Conservation (phyloP, 2,329 filamentous ascomycete species). For the Aspergillus udagawae region DNA sequence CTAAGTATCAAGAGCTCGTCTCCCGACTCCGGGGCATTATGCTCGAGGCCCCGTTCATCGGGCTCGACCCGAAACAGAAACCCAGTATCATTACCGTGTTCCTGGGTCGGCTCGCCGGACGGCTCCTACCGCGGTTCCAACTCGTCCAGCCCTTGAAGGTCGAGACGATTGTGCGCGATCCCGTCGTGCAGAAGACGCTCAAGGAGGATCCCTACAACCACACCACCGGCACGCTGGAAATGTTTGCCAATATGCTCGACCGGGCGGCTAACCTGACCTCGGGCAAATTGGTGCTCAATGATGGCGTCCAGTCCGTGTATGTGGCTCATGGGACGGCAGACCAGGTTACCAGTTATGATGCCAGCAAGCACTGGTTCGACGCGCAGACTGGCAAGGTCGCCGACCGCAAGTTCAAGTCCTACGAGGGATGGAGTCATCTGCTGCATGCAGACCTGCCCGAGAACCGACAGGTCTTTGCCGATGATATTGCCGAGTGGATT, state of each 20-base stretch:
- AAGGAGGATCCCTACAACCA: slow-evolving; percentile 5
- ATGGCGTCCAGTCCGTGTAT: slow-evolving; percentile 5
- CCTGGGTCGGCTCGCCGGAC: not conserved
- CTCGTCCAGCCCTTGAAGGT: slow-evolving; percentile 2
- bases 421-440: slow-evolving; percentile 7
- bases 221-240: slow-evolving; percentile 4
- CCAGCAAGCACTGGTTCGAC: slow-evolving; percentile 6
- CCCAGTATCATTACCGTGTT: slow-evolving; percentile 1
- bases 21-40: slow-evolving; percentile 1
- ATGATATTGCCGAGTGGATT: not conserved
- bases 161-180: slow-evolving; percentile 7
- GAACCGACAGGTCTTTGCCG: not conserved
- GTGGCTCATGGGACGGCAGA: slow-evolving; percentile 6
- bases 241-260: slow-evolving; percentile 5
- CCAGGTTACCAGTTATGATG: slow-evolving; percentile 5
- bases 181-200: slow-evolving; percentile 1
- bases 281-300: not conserved
- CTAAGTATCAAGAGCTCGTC: slow-evolving; percentile 1
- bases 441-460: slow-evolving; percentile 5
- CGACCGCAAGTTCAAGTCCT: slow-evolving; percentile 2
- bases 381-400: slow-evolving; percentile 1
- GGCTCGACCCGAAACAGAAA: slow-evolving; percentile 1
- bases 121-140: slow-evolving; percentile 4
- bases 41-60: slow-evolving; percentile 3
- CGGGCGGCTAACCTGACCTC: not conserved